Conservation (phyloP, 495 filamentous ascomycete species). For the Coniosporium apollinis region DNA sequence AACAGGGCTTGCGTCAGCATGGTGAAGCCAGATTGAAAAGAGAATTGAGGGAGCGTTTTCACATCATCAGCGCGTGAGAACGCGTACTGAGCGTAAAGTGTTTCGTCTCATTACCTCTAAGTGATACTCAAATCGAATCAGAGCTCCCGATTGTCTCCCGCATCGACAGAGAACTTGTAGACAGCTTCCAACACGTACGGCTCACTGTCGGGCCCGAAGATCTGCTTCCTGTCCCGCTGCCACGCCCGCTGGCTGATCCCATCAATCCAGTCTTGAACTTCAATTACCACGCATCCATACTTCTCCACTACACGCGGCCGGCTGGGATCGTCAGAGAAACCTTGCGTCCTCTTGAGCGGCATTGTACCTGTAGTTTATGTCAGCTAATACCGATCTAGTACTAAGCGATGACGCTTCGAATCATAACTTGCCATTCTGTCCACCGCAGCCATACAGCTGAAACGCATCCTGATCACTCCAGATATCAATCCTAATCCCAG, state of each 20-base stretch:
- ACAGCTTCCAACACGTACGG: slow-evolving; percentile 21
- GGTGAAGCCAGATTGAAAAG: no score
- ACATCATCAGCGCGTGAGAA: no score
- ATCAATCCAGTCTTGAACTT: slow-evolving; percentile 23
- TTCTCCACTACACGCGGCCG: slow-evolving; percentile 29
- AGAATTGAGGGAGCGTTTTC: no score
- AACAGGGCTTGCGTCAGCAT: no score
- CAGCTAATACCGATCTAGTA: background rate
- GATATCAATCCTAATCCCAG: slow-evolving; percentile 57
- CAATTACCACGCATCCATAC: slow-evolving; percentile 44
- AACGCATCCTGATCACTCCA: slow-evolving; percentile 60
- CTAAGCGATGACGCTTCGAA: no score
- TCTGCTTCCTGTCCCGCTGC: slow-evolving; percentile 18
- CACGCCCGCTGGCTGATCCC: slow-evolving; percentile 25
- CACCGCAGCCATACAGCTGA: slow-evolving; percentile 62
- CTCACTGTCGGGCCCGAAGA: slow-evolving; percentile 20
- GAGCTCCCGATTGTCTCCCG: no score
- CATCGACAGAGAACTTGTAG: slow-evolving; percentile 20
- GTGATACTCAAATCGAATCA: no score
- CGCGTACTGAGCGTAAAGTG: no score
- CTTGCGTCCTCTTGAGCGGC: slow-evolving; percentile 23
- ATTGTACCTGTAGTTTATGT: slow-evolving; percentile 13
- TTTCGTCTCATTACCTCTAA: no score
- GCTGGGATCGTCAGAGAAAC: slow-evolving; percentile 10
- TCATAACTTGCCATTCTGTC: slow-evolving; percentile 40